Conservation (phyloP, 2,329 filamentous ascomycete species). For the Colletotrichum shisoi region DNA sequence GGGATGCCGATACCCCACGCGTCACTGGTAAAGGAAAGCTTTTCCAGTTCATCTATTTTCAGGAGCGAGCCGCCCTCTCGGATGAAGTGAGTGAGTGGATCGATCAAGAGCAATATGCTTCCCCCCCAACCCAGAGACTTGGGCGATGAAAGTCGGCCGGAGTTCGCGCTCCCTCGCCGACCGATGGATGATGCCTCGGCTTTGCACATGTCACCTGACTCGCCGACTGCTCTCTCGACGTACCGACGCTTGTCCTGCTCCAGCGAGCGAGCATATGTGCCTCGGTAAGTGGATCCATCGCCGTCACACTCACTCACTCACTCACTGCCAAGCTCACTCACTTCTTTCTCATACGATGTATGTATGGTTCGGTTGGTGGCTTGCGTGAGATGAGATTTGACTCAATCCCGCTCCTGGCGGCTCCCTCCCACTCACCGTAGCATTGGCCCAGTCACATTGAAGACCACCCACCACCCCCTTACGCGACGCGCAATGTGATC, state of each 20-base stretch:
- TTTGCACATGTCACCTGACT: constrained; percentile 10
- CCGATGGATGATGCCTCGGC: not conserved
- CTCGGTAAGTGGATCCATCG: constrained; percentile 18
- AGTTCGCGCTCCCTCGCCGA: not conserved
- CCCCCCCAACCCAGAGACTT: not conserved
- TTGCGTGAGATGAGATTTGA: not conserved
- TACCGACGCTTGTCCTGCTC: not conserved
- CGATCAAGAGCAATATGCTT: not conserved
- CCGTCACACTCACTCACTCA: not conserved
- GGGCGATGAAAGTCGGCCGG: not conserved
- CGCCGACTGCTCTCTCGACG: not conserved
- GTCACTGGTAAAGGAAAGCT: constrained; percentile 10
- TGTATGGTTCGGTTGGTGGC: not conserved
- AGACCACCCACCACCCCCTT: not conserved
- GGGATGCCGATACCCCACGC: not conserved
- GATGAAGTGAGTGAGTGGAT: not conserved
- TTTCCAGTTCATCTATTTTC: not conserved
- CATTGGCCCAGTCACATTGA: not conserved
- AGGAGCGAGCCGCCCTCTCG: not conserved
- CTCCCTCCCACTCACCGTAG: not conserved
- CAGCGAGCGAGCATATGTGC: not conserved
- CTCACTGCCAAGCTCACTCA: too few relatives aligned
- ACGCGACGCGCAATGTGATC: too few relatives aligned
- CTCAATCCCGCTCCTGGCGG: not conserved
- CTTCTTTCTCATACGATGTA: too few relatives aligned